A percentile compares a stretch with the other conserved stretches of the same genome.
Evolutionary conservation across 164 flowering plant genomes (phyloP).

Genomic region (Aristolochia californica): DNA sequence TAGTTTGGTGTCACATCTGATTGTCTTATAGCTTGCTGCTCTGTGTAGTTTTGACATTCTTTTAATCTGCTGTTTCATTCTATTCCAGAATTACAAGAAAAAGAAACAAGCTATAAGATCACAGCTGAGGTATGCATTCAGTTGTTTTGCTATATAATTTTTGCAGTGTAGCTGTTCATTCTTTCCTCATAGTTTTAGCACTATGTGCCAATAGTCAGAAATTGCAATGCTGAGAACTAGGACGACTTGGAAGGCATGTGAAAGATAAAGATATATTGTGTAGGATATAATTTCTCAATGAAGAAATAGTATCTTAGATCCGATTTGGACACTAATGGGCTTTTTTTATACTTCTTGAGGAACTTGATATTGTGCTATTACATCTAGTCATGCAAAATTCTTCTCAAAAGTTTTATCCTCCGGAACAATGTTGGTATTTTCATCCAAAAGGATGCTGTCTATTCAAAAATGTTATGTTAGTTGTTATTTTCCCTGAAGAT

Average conservation of each 20-base stretch:
- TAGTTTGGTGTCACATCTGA: neutral
- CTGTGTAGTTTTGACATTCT: too few species aligned
- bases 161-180: neutral
- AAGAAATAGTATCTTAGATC: too few species aligned
- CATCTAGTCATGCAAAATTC: too few species aligned
- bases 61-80: neutral
- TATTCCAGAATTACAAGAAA: slow-evolving; percentile 25
- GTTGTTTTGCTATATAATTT: neutral
- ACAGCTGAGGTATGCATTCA: slow-evolving; percentile 37
- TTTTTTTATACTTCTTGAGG: too few species aligned
- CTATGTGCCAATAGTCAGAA: neutral
- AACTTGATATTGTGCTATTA: too few species aligned
- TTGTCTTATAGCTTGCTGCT: too few species aligned
- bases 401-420: too few species aligned
- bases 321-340: too few species aligned
- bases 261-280: neutral
- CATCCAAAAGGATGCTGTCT: too few species aligned
- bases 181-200: neutral
- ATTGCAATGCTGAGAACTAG: neutral
- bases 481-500: too few species aligned
- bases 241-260: neutral
- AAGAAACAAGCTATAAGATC: slow-evolving; percentile 33
- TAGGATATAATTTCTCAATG: neutral
- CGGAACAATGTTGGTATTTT: too few species aligned
- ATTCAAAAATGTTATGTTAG: too few species aligned